These are phyloP conservation scores for Heritiera fomes DNA, from an alignment of 345 rosid genomes.

Conservation along the genomic window DNA sequence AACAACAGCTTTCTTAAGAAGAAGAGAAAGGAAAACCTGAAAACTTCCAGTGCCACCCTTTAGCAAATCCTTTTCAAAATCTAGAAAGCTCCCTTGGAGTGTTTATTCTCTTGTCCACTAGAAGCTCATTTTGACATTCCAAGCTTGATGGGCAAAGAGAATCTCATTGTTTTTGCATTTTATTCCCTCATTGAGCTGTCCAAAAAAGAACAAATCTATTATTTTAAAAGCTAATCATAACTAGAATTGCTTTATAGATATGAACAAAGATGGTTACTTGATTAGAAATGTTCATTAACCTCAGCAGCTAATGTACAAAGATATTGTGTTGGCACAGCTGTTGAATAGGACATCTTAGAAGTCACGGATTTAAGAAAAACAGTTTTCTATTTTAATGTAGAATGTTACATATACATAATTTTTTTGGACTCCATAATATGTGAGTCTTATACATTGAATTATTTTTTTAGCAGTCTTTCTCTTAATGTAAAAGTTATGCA, in stretches of 20 bases:
- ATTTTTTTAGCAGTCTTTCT: no score
- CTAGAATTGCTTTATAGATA: neutral
- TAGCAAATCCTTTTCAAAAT: neutral
- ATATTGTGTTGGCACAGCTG: neutral
- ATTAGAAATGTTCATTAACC: neutral
- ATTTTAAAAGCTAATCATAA: neutral
- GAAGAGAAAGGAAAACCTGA: neutral
- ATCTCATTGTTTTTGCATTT: slow-evolving; percentile 22
- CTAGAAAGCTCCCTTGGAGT: slow-evolving; percentile 25
- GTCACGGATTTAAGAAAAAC: no score
- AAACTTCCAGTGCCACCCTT: neutral
- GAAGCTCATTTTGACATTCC: slow-evolving; percentile 35
- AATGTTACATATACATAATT: no score
- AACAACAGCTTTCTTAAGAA: no score
- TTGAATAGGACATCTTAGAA: neutral
- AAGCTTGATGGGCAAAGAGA: slow-evolving; percentile 21
- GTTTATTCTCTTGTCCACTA: slow-evolving; percentile 31
- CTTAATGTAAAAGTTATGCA: no score
- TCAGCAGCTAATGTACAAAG: neutral
- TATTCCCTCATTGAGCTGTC: slow-evolving; percentile 28
- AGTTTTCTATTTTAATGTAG: no score
- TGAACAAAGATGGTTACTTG: no score
- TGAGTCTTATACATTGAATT: no score
- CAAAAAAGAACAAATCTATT: neutral
- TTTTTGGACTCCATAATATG: no score